phyloP scores from a whole-genome alignment of 805 yeast genomes.

The Cyberlindnera xylosilytica region DNA sequence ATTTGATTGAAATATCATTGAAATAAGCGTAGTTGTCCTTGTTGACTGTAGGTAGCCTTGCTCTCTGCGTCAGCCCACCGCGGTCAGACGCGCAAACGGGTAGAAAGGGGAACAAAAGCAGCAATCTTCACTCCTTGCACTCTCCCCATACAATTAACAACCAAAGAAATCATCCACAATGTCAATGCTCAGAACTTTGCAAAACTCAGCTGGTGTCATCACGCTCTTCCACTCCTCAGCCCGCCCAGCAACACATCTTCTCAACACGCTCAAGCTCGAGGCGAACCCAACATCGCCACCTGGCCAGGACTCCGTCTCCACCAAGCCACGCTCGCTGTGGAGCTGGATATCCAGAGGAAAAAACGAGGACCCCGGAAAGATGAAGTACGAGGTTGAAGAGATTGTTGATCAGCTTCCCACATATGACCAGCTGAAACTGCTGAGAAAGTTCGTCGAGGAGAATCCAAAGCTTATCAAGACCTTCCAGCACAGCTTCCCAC shows the following conservation, averaged over 20 bases:
- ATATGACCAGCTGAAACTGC: constrained; percentile 25
- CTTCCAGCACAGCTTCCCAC: constrained; percentile 23
- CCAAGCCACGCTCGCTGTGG: constrained; percentile 19
- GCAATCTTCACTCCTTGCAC: not conserved
- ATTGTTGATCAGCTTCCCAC: constrained; percentile 21
- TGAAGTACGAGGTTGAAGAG: constrained; percentile 13
- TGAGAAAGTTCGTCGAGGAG: constrained; percentile 15
- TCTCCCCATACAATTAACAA: not conserved
- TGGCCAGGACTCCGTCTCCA: constrained; percentile 4
- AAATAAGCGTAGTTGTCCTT: no score
- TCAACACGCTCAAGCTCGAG: constrained; percentile 7
- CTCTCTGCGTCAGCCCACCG: no score
- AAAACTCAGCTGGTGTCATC: constrained; percentile 42
- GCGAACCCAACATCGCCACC: constrained; percentile 12
- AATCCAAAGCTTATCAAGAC: constrained; percentile 11
- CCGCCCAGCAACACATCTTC: constrained; percentile 17
- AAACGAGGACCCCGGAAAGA: constrained; percentile 2
- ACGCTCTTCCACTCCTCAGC: constrained; percentile 36
- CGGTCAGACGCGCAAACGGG: no score
- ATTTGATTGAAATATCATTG: no score
- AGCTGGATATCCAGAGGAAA: constrained; percentile 18
- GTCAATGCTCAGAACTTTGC: constrained; percentile 49
- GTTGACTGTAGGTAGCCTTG: no score
- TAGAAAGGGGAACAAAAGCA: not conserved
- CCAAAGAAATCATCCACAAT: constrained; percentile 22